Base-by-base conservation (phyloP, 768 basidiomycete species). In the Pisolithus tinctorius region DNA sequence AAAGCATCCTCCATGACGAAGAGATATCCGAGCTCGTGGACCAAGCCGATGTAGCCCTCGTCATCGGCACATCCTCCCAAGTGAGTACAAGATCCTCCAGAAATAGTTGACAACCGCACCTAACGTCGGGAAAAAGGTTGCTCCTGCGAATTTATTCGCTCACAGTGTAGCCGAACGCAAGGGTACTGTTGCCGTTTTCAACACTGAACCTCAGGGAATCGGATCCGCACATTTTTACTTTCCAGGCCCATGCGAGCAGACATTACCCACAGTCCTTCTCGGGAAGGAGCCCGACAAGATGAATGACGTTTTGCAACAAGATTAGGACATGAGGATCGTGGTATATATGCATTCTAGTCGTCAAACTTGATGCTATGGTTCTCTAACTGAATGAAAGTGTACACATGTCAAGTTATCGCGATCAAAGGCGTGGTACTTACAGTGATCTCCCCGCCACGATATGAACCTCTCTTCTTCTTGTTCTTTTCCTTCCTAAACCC, bases 401-500 rank as follows among this genome's bases (percentile, higher is more conserved):
- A 46, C 26, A 53, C 20, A 40, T 30, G 29, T 48, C 30, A 54
- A 48, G 29, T 26, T 20, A 14, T 52, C 29, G 34, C 47, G 16
- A 25, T n/a, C 39, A 43, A 6, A 4, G 23, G 57, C 27, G 16
- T 14, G 23, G 16, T 5, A 68, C 80, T 65, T 57, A 94, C 92
- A 45, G 93, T 95, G 54, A 99, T 99, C 63, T 94, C 90, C 38
- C 95, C 95, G 11, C 95, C 93, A 42, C 81, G 80, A 69, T 97
- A 97, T 54, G 86, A 92, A 3, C 93, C 95, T 60, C 88, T 76
- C 73, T 99, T 99, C 74, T 98, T 98, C 81, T 98, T 99, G 73
- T 96, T 97, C 72, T 99, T 99, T 77, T 96, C 95, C 70, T 98
- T 99, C 49, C 93, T 80, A 76, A 99, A 99, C 2, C 92, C 92